These are phyloP conservation scores for Penicillium maclennaniae DNA, from an alignment of 495 filamentous ascomycete species.

Conservation along the genomic window DNA sequence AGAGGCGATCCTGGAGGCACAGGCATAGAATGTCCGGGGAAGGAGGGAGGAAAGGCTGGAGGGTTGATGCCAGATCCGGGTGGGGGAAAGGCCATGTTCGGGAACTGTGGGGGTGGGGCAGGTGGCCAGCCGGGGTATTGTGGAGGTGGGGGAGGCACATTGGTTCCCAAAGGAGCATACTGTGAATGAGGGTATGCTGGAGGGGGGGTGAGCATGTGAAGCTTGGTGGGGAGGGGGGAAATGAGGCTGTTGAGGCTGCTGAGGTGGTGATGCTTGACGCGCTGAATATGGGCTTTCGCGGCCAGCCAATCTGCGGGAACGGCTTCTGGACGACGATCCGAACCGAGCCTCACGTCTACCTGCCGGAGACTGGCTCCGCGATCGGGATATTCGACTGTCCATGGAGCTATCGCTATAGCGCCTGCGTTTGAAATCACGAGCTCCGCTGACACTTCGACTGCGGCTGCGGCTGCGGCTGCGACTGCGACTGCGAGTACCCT, in stretches of 20 bases:
- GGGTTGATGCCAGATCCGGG: slow-evolving; percentile 15
- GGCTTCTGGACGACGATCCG: slow-evolving; percentile 17
- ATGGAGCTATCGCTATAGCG: slow-evolving; percentile 48
- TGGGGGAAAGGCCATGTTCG: slow-evolving; percentile 20
- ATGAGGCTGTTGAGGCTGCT: slow-evolving; percentile 20
- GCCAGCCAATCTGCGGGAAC: slow-evolving; percentile 28
- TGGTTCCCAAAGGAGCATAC: slow-evolving; percentile 8
- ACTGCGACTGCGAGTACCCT: slow-evolving; percentile 20
- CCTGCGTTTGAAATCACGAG: slow-evolving; percentile 35
- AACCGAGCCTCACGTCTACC: slow-evolving; percentile 4
- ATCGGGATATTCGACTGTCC: slow-evolving; percentile 25
- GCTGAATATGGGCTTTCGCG: slow-evolving; percentile 50
- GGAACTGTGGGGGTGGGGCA: slow-evolving; percentile 34
- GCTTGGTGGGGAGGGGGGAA: slow-evolving; percentile 28
- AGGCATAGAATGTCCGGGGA: slow-evolving; percentile 19
- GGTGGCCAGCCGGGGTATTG: slow-evolving; percentile 53
- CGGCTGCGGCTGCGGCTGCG: slow-evolving; percentile 29
- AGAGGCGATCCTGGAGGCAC: slow-evolving; percentile 29
- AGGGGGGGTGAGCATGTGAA: slow-evolving; percentile 18
- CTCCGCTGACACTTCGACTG: slow-evolving; percentile 32
- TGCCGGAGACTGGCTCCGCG: slow-evolving; percentile 19
- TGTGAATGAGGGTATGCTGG: slow-evolving; percentile 23
- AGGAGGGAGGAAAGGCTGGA: slow-evolving; percentile 28
- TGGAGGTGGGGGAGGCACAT: slow-evolving; percentile 43
- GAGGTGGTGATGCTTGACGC: slow-evolving; percentile 20